phyloP scores from a whole-genome alignment of 2,329 filamentous ascomycete species.

The Diaporthe humulicola region DNA sequence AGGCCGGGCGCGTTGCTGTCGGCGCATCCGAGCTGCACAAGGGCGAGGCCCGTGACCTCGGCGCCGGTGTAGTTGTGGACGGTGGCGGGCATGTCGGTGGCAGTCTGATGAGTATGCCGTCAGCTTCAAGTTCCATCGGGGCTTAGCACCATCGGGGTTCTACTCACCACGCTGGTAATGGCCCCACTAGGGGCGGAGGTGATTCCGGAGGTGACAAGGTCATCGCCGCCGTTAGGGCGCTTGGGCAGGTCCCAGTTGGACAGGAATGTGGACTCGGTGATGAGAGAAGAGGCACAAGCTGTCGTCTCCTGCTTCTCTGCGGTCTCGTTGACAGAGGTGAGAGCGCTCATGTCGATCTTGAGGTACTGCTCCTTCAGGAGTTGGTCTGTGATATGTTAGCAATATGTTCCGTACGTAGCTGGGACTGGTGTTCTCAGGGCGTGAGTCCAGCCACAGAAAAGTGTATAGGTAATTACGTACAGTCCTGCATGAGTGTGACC shows the following conservation, averaged over 20 bases:
- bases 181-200: slow-evolving; percentile 71
- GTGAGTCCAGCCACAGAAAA: slow-evolving; percentile 47
- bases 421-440: no score
- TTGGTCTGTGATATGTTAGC: slow-evolving; percentile 47
- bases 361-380: slow-evolving; percentile 80
- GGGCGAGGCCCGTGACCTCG: slow-evolving; percentile 36
- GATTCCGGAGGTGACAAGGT: slow-evolving; percentile 81
- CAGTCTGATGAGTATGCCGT: slow-evolving; percentile 17
- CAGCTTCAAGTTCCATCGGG: background rate
- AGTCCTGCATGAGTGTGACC: slow-evolving; percentile 71
- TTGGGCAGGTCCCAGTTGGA: slow-evolving; percentile 80
- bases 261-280: slow-evolving; percentile 75
- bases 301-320: slow-evolving; percentile 67
- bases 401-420: no score
- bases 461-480: background rate
- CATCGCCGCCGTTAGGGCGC: slow-evolving; percentile 73
- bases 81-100: slow-evolving; percentile 39
- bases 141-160: accelerated
- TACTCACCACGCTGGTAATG: slow-evolving; percentile 55
- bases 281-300: slow-evolving; percentile 73
- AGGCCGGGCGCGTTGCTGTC: slow-evolving; percentile 40
- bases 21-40: slow-evolving; percentile 35
- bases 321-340: slow-evolving; percentile 72
- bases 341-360: slow-evolving; percentile 75
- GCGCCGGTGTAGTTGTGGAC: slow-evolving; percentile 40